A percentile compares a stretch with the other conserved stretches of the same genome.
Conservation (phyloP, 164 flowering plant genomes). For the Tetracentron sinense region DNA sequence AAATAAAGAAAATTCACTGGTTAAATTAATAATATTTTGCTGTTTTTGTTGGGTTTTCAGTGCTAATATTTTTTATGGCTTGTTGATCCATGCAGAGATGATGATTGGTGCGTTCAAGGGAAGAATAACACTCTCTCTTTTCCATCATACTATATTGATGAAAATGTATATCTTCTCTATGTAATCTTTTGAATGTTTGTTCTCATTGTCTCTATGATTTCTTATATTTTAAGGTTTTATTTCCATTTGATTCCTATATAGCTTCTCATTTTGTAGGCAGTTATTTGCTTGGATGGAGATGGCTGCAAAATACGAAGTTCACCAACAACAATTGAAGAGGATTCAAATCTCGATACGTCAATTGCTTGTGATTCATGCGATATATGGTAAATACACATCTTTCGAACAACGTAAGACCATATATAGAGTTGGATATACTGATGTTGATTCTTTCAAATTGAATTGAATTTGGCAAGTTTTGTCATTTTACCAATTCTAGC, state of each 20-base stretch:
- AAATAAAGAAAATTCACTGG: too few species aligned
- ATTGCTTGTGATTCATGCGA: conserved; percentile 99
- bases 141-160: conserved; percentile 98
- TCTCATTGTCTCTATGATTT: conserved; percentile 1
- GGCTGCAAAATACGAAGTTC: conserved; percentile 85
- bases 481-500: not conserved
- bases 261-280: conserved; percentile 67
- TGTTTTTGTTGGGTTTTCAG: not conserved
- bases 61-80: conserved; percentile 1
- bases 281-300: conserved; percentile 93
- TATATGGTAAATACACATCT: conserved; percentile 46
- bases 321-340: conserved; percentile 39
- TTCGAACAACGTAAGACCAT: not conserved
- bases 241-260: conserved; percentile 15
- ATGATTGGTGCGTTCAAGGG: conserved; percentile 88
- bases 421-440: not conserved
- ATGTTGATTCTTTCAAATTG: not conserved
- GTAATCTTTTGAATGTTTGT: not conserved
- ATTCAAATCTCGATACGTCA: conserved; percentile 76
- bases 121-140: conserved; percentile 73
- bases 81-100: conserved; percentile 63
- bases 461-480: not conserved
- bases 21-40: not conserved
- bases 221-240: not conserved
- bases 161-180: conserved; percentile 63